phyloP scores from a whole-genome alignment of 2,329 filamentous ascomycete species.

The Orbilia oligospora region DNA sequence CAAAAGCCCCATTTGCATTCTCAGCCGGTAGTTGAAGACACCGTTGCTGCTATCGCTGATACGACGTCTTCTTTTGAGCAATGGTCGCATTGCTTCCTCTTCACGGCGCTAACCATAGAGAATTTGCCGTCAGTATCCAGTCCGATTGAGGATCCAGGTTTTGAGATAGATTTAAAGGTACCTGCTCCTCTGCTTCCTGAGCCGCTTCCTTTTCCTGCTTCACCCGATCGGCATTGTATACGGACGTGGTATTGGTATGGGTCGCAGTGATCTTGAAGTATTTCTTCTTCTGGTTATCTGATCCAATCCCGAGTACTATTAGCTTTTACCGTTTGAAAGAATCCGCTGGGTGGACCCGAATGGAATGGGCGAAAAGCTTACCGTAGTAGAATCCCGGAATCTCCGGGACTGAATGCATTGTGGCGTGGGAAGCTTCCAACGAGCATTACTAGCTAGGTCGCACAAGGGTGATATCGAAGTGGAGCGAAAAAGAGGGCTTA shows the following conservation, averaged over 20 bases:
- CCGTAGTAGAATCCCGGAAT: slow-evolving; percentile 61
- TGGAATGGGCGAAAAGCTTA: slow-evolving; percentile 23
- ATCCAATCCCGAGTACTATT: background rate
- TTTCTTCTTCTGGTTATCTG: slow-evolving; percentile 60
- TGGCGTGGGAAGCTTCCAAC: slow-evolving; percentile 60
- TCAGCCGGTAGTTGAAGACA: slow-evolving; percentile 53
- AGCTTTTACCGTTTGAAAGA: slow-evolving; percentile 16
- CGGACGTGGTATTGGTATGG: slow-evolving; percentile 52
- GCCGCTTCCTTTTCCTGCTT: slow-evolving; percentile 51
- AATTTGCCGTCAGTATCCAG: slow-evolving; percentile 14
- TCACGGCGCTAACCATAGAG: slow-evolving; percentile 35
- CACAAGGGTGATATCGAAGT: slow-evolving; percentile 25
- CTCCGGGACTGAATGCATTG: slow-evolving; percentile 59
- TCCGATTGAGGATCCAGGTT: background rate
- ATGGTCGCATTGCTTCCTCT: slow-evolving; percentile 49
- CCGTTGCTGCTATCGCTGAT: slow-evolving; percentile 56
- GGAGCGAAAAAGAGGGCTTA: slow-evolving; percentile 54
- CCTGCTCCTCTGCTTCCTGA: slow-evolving; percentile 55
- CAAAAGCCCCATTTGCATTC: slow-evolving; percentile 58
- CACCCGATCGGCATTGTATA: slow-evolving; percentile 58
- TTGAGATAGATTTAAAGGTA: slow-evolving; percentile 10
- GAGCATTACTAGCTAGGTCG: slow-evolving; percentile 52
- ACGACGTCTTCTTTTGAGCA: slow-evolving; percentile 47
- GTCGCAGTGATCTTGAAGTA: slow-evolving; percentile 56
- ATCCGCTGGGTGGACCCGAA: slow-evolving; percentile 1